Evolutionary conservation across 2,329 filamentous ascomycete genomes (phyloP), one percentile per base, ranked within the genome.

Genomic region (Rhinocladiella mackenziei): DNA sequence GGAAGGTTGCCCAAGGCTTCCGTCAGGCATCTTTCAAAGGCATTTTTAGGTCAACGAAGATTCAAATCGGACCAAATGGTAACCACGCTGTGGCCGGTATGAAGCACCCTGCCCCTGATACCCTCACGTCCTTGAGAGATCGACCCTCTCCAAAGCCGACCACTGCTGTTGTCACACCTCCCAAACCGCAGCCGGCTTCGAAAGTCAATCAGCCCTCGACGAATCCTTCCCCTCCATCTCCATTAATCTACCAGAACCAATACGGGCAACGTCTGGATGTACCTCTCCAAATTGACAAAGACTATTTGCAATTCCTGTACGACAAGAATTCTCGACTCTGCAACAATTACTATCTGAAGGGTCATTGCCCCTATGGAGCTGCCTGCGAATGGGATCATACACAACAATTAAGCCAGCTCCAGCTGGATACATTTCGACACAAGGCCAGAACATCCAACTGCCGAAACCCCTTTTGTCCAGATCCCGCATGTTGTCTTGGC

Each of bases 261-360:
- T 65, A 68, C 49, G 76, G 76, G 25, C 76, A 81, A 56, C 76
- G 78, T 42, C 68, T 82, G 41, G 78, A 82, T 56, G 62, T 62
- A 55, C 51, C 51, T 3, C 68, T 60, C 54, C 67, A 56, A 55
- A 69, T 61, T 64, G 65, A 67, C 41, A 65, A 74, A 46, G 68
- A 75, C 8, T 76, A 78, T 48, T 65, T 81, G 31, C 43, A 50
- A 29, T 32, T 36, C 18, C 37, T 54, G 20, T 54, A 51, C 43
- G 72, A 74, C 53, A 79, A 79, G 62, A 76, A 75, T 59, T 60
- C 80, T 48, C 80, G 81, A 57, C 62, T 80, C 48, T 81, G 78
- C 66, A 81, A 81, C 57, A 72, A 77, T 46, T 71, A 77, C 57
- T 80, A 74, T 56, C 66, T 82, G 15, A 71, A 76, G 28, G 66